Conservation (phyloP, 192 early-diverging fungal species). For the Phlyctochytrium planicorne region DNA sequence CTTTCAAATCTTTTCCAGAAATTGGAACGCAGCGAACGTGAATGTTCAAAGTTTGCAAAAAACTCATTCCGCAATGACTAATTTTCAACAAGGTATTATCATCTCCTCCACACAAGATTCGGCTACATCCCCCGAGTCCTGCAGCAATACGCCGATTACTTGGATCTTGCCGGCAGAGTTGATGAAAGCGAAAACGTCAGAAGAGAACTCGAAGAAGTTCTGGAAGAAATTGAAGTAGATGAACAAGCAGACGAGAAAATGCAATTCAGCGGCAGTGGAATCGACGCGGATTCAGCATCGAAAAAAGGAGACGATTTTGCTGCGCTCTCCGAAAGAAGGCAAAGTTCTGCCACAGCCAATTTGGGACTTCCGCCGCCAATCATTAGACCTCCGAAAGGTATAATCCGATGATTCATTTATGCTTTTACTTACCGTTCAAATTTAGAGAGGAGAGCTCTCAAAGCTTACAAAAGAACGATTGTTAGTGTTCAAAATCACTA, state of each 20-base stretch:
- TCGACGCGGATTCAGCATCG: neutral
- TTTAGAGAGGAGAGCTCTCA: neutral
- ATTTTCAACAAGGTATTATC: slow-evolving; percentile 12
- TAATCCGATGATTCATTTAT: neutral
- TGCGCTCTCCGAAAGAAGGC: neutral
- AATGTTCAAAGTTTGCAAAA: slow-evolving; percentile 20
- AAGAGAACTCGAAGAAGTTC: slow-evolving; percentile 22
- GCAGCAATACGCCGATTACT: neutral
- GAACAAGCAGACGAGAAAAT: no score
- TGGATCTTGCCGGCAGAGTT: neutral
- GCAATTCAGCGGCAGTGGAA: no score
- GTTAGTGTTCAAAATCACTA: neutral
- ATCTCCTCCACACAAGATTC: slow-evolving; percentile 15
- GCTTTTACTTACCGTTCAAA: neutral
- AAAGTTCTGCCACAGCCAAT: neutral
- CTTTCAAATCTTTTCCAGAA: slow-evolving; percentile 14
- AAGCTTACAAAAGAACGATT: neutral
- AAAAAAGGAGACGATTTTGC: neutral
- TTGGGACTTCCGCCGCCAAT: neutral
- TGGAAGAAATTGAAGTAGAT: slow-evolving; percentile 18
- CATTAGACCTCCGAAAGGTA: neutral
- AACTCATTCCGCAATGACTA: slow-evolving; percentile 6
- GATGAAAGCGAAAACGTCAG: slow-evolving; percentile 9
- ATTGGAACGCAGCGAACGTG: slow-evolving; percentile 27
- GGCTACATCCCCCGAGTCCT: slow-evolving; percentile 16